Evolutionary conservation across 2,329 filamentous ascomycete species (phyloP).

Genomic region (Trichoderma endophyticum): DNA sequence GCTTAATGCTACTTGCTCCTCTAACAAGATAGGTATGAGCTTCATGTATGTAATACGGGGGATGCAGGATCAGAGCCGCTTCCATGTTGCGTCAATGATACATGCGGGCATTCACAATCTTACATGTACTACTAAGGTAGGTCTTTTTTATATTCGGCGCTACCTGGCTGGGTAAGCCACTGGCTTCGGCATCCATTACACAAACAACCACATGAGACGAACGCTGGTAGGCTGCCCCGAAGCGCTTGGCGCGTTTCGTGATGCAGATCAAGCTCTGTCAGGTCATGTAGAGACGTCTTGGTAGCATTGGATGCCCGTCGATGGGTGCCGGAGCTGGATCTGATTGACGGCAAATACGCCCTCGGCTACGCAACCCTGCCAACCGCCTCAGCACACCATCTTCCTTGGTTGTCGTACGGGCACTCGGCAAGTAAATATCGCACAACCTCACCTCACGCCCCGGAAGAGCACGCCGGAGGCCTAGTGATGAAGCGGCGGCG

Average conservation of each 20-base stretch:
- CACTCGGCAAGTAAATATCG: neutral
- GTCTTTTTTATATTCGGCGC: neutral
- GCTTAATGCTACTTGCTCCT: neutral
- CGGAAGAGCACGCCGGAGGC: conserved; percentile 7
- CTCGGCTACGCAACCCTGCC: neutral
- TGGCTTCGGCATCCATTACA: neutral
- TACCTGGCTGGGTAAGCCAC: neutral
- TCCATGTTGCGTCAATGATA: neutral
- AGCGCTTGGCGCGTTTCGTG: conserved; percentile 12
- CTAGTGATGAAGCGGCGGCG: conserved; percentile 2
- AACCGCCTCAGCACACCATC: conserved; percentile 1
- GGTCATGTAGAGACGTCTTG: neutral
- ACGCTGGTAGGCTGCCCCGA: neutral
- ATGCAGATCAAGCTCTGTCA: neutral
- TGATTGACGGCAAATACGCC: conserved; percentile 15
- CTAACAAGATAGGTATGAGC: neutral
- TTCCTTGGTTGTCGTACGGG: neutral
- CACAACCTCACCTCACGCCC: neutral
- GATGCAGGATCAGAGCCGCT: neutral
- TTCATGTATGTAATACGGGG: neutral
- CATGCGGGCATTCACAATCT: neutral
- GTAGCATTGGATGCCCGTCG: neutral
- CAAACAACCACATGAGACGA: neutral
- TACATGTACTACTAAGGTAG: neutral
- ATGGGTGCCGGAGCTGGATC: neutral